A percentile compares a stretch with the other conserved stretches of the same genome.
Conservation (phyloP, 2,329 filamentous ascomycete genomes). For the Tolypocladium inflatum region DNA sequence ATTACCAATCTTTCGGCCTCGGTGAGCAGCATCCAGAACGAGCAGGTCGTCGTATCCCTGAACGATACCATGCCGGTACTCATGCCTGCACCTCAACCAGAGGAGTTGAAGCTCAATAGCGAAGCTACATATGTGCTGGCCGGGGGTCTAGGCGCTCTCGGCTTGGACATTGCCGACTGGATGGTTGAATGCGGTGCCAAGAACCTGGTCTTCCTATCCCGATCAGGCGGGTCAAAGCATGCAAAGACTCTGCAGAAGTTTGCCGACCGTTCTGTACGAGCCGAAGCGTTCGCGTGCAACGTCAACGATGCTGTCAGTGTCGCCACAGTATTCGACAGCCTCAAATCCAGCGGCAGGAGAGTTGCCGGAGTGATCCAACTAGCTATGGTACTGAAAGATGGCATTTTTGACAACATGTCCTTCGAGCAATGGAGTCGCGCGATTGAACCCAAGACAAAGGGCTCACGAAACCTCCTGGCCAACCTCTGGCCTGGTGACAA, state of each 20-base stretch:
- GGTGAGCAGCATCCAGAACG: no score
- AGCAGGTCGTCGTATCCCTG: no score
- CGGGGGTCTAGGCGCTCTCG: slow-evolving; percentile 41
- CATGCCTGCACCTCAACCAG: not conserved
- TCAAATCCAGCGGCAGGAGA: no score
- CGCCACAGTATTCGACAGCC: no score
- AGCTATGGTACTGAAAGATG: slow-evolving; percentile 20
- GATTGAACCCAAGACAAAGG: slow-evolving; percentile 20
- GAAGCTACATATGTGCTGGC: slow-evolving; percentile 35
- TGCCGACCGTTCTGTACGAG: no score
- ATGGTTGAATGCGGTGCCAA: slow-evolving; percentile 11
- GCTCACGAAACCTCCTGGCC: slow-evolving; percentile 17
- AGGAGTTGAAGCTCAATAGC: slow-evolving; percentile 3
- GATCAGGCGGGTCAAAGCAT: slow-evolving; percentile 11
- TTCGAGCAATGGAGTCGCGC: slow-evolving; percentile 12
- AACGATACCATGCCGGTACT: not conserved
- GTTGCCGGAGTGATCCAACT: slow-evolving; percentile 10
- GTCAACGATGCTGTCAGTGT: no score
- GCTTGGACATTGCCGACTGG: slow-evolving; percentile 31
- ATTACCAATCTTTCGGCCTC: no score
- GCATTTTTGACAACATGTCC: slow-evolving; percentile 15
- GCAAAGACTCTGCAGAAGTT: not conserved
- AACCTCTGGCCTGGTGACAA: slow-evolving; percentile 10
- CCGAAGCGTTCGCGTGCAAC: no score
- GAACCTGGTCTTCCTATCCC: slow-evolving; percentile 15